phyloP scores from a whole-genome alignment of 208 protist species.

The Novymonas esmeraldas region DNA sequence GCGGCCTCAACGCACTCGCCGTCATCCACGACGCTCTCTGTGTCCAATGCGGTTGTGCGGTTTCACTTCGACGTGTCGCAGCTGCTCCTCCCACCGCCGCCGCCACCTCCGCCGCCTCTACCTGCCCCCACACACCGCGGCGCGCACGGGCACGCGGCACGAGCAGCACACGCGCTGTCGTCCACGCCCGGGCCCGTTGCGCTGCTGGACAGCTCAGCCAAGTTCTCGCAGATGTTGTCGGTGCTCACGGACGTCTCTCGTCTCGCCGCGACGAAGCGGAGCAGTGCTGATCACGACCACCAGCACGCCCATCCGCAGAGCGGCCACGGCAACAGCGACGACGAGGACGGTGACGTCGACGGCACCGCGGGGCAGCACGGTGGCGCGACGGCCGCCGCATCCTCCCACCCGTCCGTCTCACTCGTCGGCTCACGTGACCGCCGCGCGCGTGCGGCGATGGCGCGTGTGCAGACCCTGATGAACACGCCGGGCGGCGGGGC shows the following conservation, averaged over 20 bases:
- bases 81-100: slow-evolving; percentile 24
- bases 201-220: slow-evolving; percentile 22
- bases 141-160: neutral
- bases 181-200: neutral
- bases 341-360: slow-evolving; percentile 6
- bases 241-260: slow-evolving; percentile 33
- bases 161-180: neutral
- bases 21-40: neutral
- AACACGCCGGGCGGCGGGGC: slow-evolving; percentile 16
- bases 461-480: slow-evolving; percentile 29
- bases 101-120: neutral
- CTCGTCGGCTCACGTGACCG: slow-evolving; percentile 27
- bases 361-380: neutral
- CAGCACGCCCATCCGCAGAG: neutral
- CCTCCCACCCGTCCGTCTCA: slow-evolving; percentile 1
- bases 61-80: slow-evolving; percentile 31
- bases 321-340: slow-evolving; percentile 2
- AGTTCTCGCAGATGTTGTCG: slow-evolving; percentile 24
- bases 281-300: neutral
- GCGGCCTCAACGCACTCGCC: neutral
- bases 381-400: neutral
- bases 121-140: neutral
- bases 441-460: slow-evolving; percentile 14
- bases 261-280: slow-evolving; percentile 8
- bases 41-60: slow-evolving; percentile 27